Conservation (phyloP, 805 yeast genomes). For the Jamesozyma rosinii region DNA sequence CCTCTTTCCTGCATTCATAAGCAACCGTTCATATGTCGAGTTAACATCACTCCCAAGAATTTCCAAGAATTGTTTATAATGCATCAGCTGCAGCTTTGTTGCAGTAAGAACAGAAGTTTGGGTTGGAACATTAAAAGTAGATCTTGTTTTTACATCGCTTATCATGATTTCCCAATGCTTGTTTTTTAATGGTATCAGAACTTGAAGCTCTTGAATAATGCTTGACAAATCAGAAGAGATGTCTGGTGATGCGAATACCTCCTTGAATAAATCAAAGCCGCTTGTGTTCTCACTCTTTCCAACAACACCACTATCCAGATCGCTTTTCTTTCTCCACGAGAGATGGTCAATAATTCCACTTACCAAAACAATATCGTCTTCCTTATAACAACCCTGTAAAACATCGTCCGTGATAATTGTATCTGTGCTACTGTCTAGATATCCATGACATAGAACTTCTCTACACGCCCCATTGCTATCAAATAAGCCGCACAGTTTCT, state of each 20-base stretch:
- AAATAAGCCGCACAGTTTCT: constrained; percentile 36
- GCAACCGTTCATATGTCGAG: constrained; percentile 35
- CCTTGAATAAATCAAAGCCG: background rate
- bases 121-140: constrained; percentile 35
- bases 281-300: background rate
- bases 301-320: background rate
- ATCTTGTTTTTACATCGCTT: constrained; percentile 58
- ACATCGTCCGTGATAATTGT: background rate
- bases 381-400: background rate
- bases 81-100: constrained; percentile 51
- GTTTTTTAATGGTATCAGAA: background rate
- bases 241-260: background rate
- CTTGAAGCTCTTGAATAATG: background rate
- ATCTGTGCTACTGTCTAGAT: constrained; percentile 27
- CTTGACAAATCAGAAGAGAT: background rate
- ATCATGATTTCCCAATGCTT: constrained; percentile 26
- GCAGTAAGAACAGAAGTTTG: constrained; percentile 41
- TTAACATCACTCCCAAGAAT: constrained; percentile 24
- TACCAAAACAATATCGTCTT: constrained; percentile 37
- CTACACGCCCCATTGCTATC: constrained; percentile 41
- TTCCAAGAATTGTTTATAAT: constrained; percentile 45
- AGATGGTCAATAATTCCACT: constrained; percentile 60
- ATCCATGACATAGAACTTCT: constrained; percentile 52
- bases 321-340: constrained; percentile 10
- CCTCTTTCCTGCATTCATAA: constrained; percentile 41